A percentile compares a stretch with the other conserved stretches of the same genome.
phyloP scores from a whole-genome alignment of 2,329 filamentous ascomycete genomes.

The Lizonia empirigonia region DNA sequence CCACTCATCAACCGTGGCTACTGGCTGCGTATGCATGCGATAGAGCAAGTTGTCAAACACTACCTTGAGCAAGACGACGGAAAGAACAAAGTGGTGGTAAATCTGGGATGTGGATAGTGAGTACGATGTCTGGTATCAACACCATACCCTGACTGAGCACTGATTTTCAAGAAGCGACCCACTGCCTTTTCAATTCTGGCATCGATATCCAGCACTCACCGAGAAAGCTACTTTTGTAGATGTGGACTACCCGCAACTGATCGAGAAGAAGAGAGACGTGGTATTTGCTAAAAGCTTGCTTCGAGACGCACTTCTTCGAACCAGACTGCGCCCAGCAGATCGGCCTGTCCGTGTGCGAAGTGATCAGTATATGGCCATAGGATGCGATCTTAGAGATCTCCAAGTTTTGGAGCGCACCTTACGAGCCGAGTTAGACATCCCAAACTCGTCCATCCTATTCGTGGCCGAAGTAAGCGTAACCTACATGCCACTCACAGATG shows the following conservation, averaged over 20 bases:
- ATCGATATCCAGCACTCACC: conserved; percentile 66
- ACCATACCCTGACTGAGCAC: conserved; percentile 10
- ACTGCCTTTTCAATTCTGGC: conserved; percentile 81
- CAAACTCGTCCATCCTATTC: conserved; percentile 71
- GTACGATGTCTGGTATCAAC: conserved; percentile 47
- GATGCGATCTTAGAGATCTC: conserved; percentile 78
- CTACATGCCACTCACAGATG: conserved; percentile 78
- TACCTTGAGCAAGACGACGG: conserved; percentile 67
- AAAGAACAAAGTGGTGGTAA: conserved; percentile 75
- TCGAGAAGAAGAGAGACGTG: conserved; percentile 72
- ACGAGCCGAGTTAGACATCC: conserved; percentile 61
- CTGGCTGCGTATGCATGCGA: conserved; percentile 81
- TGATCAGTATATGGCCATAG: conserved; percentile 75
- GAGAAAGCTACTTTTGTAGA: conserved; percentile 73
- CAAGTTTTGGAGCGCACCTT: conserved; percentile 65
- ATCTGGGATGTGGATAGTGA: conserved; percentile 89
- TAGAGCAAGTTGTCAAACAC: conserved; percentile 74
- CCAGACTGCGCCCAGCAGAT: conserved; percentile 36
- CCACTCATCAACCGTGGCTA: conserved; percentile 91
- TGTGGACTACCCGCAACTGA: conserved; percentile 82
- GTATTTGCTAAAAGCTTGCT: conserved; percentile 62
- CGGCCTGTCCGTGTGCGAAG: conserved; percentile 53
- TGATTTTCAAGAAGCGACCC: conserved; percentile 68
- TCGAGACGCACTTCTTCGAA: conserved; percentile 42
- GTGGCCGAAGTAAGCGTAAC: conserved; percentile 89